Base-by-base conservation (phyloP, 139 green algal genomes). In the Chlorella ohadii region DNA sequence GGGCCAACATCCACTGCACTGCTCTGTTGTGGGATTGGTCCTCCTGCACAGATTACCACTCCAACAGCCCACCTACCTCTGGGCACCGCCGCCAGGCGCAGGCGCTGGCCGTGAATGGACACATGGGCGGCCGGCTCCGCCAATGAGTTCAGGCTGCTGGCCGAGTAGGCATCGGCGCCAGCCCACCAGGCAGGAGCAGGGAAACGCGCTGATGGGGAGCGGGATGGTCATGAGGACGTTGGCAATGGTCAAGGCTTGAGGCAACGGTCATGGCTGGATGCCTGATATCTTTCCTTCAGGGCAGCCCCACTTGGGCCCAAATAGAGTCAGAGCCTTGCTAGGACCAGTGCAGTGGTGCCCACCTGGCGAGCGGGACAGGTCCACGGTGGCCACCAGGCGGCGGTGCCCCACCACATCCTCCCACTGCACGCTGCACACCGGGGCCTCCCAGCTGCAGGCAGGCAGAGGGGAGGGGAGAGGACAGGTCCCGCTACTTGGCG, bases 21-120 rank as follows among this genome's bases (percentile, higher is more conserved):
- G n/a, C n/a, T n/a, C n/a, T n/a, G n/a, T n/a, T n/a, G n/a, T n/a
- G n/a, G n/a, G n/a, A n/a, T n/a, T n/a, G n/a, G n/a, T n/a, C n/a
- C n/a, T n/a, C n/a, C n/a, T n/a, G n/a, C n/a, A n/a, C n/a, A n/a
- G n/a, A n/a, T n/a, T n/a, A n/a, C n/a, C n/a, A n/a, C n/a, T n/a
- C n/a, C 44, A 6, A 51, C 44, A 51, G 44, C n/a, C n/a, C 44
- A 51, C 44, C 9, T 9, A 51, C 44, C 44, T 1, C 67, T 31
- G n/a, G 67, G 67, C 67, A 74, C 67, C 67, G 67, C 67, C 34
- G 67, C 67, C 67, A 74, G 67, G 34, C 67, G 67, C 34, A 74
- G 36, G 16, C 22, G 67, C 67, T 74, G 67, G n/a, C 67, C 67
- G 34, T n/a, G 67, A 33, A 74, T 74, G 67, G 19, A 74, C 67